phyloP scores from a whole-genome alignment of 2,329 filamentous ascomycete species.

The Leptographium wingfieldii region DNA sequence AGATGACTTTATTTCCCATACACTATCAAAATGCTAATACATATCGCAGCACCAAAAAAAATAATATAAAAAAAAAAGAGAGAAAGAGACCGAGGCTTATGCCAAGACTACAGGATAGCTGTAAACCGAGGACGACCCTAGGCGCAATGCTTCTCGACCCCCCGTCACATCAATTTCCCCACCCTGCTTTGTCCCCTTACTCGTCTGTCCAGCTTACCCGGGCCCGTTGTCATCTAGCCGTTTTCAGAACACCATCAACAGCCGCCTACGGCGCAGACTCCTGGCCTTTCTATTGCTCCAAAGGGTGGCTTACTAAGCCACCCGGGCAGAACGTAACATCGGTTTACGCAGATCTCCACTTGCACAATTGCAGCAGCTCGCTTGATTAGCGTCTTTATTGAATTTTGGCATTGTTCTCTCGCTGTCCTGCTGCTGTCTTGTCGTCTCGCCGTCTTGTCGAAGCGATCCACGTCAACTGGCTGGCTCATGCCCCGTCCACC shows the following conservation, averaged over 20 bases:
- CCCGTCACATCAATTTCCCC: not conserved
- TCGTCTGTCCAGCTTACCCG: too few relatives aligned
- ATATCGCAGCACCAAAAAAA: not conserved
- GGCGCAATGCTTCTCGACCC: not conserved
- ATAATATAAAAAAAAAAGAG: not conserved
- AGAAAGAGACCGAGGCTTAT: not conserved
- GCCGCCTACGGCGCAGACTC: too few relatives aligned
- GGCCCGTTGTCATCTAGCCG: too few relatives aligned
- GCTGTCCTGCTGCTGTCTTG: not conserved
- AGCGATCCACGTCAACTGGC: too few relatives aligned
- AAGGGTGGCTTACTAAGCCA: too few relatives aligned
- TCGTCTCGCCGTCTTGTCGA: not conserved
- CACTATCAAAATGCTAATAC: not conserved
- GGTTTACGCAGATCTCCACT: not conserved
- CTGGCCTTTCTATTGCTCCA: too few relatives aligned
- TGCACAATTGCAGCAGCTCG: not conserved
- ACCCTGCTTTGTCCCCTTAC: not conserved
- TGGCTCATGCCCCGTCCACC: not conserved
- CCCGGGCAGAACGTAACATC: not conserved
- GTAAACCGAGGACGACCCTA: too few relatives aligned
- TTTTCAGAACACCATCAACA: too few relatives aligned
- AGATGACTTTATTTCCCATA: not conserved
- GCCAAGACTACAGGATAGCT: not conserved
- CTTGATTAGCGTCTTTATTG: too few relatives aligned
- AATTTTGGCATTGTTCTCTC: not conserved